These are phyloP conservation scores for Apiospora koreana DNA, from an alignment of 2,329 filamentous ascomycete genomes.

Conservation along the genomic window DNA sequence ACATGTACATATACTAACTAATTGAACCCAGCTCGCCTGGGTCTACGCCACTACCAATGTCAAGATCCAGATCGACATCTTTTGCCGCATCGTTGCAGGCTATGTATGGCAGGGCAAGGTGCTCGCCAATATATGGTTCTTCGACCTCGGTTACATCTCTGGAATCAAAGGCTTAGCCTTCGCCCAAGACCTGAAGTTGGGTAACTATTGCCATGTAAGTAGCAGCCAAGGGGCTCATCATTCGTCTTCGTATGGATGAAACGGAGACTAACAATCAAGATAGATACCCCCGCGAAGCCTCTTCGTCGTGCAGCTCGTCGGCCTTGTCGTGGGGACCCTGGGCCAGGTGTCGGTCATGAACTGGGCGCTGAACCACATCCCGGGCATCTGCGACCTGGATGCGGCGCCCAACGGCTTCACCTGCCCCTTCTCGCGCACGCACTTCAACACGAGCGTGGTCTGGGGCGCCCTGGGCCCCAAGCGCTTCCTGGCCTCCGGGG, in stretches of 20 bases:
- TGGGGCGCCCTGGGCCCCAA: neutral
- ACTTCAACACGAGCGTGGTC: neutral
- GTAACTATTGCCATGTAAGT: neutral
- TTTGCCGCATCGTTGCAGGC: neutral
- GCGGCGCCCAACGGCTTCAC: constrained; percentile 1
- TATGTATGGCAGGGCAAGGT: neutral
- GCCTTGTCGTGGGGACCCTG: neutral
- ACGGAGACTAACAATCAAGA: too few species aligned
- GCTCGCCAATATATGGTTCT: neutral
- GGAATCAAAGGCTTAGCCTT: neutral
- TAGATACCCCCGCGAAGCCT: too few species aligned
- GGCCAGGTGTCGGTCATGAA: neutral
- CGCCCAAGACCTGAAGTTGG: neutral
- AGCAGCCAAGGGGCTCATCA: fast-evolving
- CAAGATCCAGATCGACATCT: constrained; percentile 5
- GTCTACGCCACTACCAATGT: neutral
- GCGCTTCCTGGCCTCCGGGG: neutral
- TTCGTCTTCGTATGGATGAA: neutral
- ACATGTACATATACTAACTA: neutral
- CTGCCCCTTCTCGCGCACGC: neutral
- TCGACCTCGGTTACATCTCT: neutral
- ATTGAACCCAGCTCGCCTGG: neutral
- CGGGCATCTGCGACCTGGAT: neutral
- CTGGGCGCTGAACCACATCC: constrained; percentile 1
- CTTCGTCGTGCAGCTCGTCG: too few species aligned